A percentile compares a stretch with the other conserved stretches of the same genome.
Conservation (phyloP, 1,284 basidiomycete genomes). For the Pterulicium gracile region DNA sequence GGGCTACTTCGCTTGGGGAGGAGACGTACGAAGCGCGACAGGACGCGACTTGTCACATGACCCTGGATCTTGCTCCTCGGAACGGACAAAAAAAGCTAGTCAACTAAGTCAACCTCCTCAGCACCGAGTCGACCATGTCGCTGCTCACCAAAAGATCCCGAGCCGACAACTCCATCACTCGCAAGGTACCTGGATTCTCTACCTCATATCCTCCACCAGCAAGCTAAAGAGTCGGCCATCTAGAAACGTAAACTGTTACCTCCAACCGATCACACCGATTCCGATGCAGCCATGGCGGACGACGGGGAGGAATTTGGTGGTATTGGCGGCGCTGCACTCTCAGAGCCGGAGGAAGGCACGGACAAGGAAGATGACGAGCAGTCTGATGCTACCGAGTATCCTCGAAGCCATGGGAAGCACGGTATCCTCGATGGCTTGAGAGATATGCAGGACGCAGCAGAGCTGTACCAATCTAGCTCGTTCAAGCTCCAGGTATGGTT, state of each 20-base stretch:
- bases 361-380: constrained; percentile 11
- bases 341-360: constrained; percentile 3
- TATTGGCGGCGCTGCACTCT: constrained; percentile 6
- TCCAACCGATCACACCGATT: constrained; percentile 10
- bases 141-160: constrained; percentile 21
- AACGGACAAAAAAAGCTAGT: too few species aligned
- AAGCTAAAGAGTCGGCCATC: neutral
- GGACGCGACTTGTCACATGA: too few species aligned
- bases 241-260: constrained; percentile 9
- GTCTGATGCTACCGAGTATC: neutral
- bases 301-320: constrained; percentile 19
- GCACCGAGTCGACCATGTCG: too few species aligned
- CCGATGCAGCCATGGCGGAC: constrained; percentile 12
- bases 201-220: constrained; percentile 1
- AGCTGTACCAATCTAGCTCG: constrained; percentile 73
- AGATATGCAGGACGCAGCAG: constrained; percentile 61
- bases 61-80: too few species aligned
- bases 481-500: constrained; percentile 72
- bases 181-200: constrained; percentile 11
- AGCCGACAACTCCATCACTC: constrained; percentile 9
- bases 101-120: too few species aligned
- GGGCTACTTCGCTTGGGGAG: too few species aligned
- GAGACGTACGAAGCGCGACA: too few species aligned
- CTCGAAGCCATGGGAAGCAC: too few species aligned
- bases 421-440: neutral